Evolutionary conservation across 1,284 basidiomycete genomes (phyloP), one percentile per base, ranked within the genome.

Genomic region (Nidula niveotomentosa): DNA sequence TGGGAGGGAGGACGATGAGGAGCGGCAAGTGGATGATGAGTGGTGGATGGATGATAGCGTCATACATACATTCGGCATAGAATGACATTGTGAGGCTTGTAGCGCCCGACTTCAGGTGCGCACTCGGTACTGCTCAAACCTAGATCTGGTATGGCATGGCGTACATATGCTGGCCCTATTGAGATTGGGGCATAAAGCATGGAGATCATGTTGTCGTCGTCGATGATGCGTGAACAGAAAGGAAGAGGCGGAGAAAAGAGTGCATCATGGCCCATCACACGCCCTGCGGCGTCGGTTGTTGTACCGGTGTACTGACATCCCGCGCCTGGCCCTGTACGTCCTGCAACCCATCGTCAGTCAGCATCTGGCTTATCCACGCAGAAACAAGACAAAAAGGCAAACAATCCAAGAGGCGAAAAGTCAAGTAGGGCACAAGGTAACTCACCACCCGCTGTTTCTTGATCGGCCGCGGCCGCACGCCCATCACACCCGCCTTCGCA

Each of bases 361-460:
- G 50, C 23, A 18, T 56, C 37, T 15, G 37, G 15, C 4, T 15
- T 12, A 12, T 12, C 15, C 10, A 12, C 37, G 15, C 10, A 41
- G 37, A 41, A 12, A 41, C 37, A 55, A 51, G 45, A 49, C 39
- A 10, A 57, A 51, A 52, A 41, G 44, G 54, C 51, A 53, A 60
- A 49, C 47, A 50, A 55, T 15, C 49, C 8, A 37, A 52, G 37
- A 44, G 18, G 49, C 15, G 50, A 44, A 44, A 33, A 12, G 47
- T 45, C 17, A 12, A 48, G 53, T 52, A 53, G 53, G 54, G 55
- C 56, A 55, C 30, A 64, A 34, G 41, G 36, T 58, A 35, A 75
- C 83, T 67, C 62, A 91, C 89, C 83, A 88, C 76, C 58, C 88
- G 78, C 66, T 85, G 87, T 70, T 88, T 91, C 78, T 91, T 91